Evolutionary conservation across 2,329 filamentous ascomycete genomes (phyloP), one percentile per base, ranked within the genome.

Genomic region (Monosporascus sp.): DNA sequence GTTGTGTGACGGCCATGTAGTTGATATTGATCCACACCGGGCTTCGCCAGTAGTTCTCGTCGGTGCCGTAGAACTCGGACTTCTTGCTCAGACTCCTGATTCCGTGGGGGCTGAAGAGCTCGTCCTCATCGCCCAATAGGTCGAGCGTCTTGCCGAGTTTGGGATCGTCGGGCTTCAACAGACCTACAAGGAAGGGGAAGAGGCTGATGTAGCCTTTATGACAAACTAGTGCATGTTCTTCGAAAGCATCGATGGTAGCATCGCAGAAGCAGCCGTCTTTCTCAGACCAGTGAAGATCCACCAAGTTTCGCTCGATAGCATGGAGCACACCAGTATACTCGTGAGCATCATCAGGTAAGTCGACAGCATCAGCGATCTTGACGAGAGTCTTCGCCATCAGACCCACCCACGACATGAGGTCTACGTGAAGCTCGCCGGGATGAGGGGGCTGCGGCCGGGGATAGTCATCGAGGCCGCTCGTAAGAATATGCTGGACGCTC

Each of bases 21-120:
- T 97, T 97, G 60, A 97, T 91, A 67, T 94, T 94, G 66, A 97
- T 88, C 93, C 93, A 97, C 24, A 97, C 81, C 0, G 94, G 91
- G 59, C 90, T 89, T 57, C 91, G 83, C 93, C 94, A 99, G 76
- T 99, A 99, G 71, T 99, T 97, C 75, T 99, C 94, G 2, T 79
- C 89, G 0, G 91, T 96, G 41, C 87, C 90, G 70, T 97, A 97
- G 56, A 90, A 82, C 64, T 87, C 78, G 65, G 93, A 88, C 63
- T 84, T 83, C 73, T 87, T 88, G 73, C 91, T 96, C 70, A 99
- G 71, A 71, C 91, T 96, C 56, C 93, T 82, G 57, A 99, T 82
- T n/a, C 94, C 94, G 63, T 89, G 85, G 2, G 86, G 80, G 65
- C 88, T 96, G 85, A 92, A 97, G n/a, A 99, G 77, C 66, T 97